A percentile compares a stretch with the other conserved stretches of the same genome.
Evolutionary conservation across 1,139 yeast genomes (phyloP).

Genomic region (Hansenula lynferdii): DNA sequence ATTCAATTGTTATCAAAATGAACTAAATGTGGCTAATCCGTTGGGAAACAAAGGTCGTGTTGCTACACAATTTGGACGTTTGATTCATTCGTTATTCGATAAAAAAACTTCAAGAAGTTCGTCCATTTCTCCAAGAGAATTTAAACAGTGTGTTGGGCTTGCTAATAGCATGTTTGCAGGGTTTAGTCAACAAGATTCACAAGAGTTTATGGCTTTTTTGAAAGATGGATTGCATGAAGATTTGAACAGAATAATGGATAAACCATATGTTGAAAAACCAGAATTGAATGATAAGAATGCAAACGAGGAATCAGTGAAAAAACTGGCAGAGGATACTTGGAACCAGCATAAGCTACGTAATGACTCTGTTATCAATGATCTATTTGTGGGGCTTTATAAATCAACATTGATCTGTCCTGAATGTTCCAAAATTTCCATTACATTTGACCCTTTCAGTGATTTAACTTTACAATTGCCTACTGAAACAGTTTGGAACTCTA

Average conservation of each 20-base stretch:
- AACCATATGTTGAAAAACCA: slow-evolving; percentile 89
- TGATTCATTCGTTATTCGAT: slow-evolving; percentile 57
- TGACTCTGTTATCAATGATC: slow-evolving; percentile 78
- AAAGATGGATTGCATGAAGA: slow-evolving; percentile 95
- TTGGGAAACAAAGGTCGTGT: slow-evolving; percentile 81
- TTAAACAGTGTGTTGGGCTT: slow-evolving; percentile 75
- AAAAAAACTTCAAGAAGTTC: slow-evolving; percentile 23
- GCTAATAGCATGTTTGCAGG: slow-evolving; percentile 82
- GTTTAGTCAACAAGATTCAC: slow-evolving; percentile 92
- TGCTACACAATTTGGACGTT: slow-evolving; percentile 67
- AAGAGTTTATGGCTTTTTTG: slow-evolving; percentile 85
- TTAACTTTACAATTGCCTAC: slow-evolving; percentile 87
- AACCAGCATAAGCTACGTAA: slow-evolving; percentile 72
- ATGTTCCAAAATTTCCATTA: slow-evolving; percentile 75
- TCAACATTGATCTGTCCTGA: slow-evolving; percentile 87
- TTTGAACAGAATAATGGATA: slow-evolving; percentile 71
- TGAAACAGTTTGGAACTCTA: slow-evolving; percentile 67
- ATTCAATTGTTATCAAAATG: slow-evolving; percentile 55
- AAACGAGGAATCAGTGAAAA: slow-evolving; percentile 42
- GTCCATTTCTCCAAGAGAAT: slow-evolving; percentile 54
- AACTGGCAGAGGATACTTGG: slow-evolving; percentile 79
- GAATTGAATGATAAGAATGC: slow-evolving; percentile 62
- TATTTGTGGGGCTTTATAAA: slow-evolving; percentile 87
- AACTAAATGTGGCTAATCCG: slow-evolving; percentile 73
- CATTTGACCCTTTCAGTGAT: slow-evolving; percentile 94